A percentile compares a stretch with the other conserved stretches of the same genome.
phyloP scores from a whole-genome alignment of 805 yeast species.

The Zygotorulaspora danielsina region DNA sequence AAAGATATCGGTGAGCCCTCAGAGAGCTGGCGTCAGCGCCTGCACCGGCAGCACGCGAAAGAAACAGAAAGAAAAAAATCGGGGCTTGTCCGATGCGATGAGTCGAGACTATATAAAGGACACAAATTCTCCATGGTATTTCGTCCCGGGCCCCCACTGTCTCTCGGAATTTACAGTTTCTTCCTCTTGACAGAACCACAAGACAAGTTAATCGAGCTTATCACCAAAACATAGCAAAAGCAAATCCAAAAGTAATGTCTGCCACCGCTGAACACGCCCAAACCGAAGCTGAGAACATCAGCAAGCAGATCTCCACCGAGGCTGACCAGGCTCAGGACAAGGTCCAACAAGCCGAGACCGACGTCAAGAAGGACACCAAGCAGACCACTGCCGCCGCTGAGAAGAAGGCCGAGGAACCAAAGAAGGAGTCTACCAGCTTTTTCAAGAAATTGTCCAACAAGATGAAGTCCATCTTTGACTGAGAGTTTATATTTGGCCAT shows the following conservation, averaged over 20 bases:
- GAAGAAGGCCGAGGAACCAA: conserved; percentile 12
- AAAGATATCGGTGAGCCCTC: not conserved
- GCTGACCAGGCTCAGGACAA: conserved; percentile 10
- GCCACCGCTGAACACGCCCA: conserved; percentile 5
- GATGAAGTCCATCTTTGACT: conserved; percentile 11
- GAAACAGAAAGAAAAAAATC: conserved; percentile 3
- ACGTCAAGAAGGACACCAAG: conserved; percentile 15
- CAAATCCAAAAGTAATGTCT: no score
- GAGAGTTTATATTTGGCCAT: not conserved
- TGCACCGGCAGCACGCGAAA: not conserved
- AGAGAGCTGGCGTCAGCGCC: not conserved
- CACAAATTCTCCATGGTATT: conserved; percentile 1
- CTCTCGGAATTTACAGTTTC: no score
- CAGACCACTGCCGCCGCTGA: conserved; percentile 12
- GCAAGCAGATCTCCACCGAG: conserved; percentile 11
- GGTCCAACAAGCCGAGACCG: conserved; percentile 9
- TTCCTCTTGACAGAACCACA: not conserved
- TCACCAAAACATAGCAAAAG: no score
- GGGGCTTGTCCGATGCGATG: not conserved
- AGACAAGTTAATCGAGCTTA: no score
- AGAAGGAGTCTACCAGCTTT: conserved; percentile 13
- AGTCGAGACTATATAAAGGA: conserved; percentile 1
- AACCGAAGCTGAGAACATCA: conserved; percentile 4
- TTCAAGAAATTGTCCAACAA: conserved; percentile 17
- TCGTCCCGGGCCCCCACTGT: no score